Conservation (phyloP, 2,329 filamentous ascomycete species). For the Hypoxylon sp. region DNA sequence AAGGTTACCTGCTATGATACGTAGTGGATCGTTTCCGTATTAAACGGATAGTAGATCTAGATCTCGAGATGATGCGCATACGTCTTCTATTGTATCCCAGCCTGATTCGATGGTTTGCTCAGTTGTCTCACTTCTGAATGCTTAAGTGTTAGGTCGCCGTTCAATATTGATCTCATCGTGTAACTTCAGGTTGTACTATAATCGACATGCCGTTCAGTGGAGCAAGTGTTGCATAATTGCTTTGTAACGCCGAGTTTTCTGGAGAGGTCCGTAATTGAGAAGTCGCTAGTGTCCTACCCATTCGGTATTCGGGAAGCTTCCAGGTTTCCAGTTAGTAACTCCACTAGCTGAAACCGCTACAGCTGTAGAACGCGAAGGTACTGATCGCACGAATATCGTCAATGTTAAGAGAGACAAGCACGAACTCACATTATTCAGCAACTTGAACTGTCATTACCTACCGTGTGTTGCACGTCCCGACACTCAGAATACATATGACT, state of each 20-base stretch:
- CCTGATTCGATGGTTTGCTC: neutral
- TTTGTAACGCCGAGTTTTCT: constrained; percentile 2
- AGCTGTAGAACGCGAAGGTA: neutral
- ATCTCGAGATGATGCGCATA: constrained; percentile 14
- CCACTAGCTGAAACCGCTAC: constrained; percentile 1
- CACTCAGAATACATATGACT: neutral
- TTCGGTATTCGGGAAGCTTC: constrained; percentile 16
- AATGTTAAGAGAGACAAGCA: neutral
- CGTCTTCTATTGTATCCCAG: constrained; percentile 8
- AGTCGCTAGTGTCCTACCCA: constrained; percentile 5
- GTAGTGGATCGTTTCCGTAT: constrained; percentile 29
- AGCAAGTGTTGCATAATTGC: neutral
- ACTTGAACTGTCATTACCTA: neutral
- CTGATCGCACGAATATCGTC: neutral
- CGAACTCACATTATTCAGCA: neutral
- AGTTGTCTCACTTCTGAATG: neutral
- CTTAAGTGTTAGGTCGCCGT: neutral
- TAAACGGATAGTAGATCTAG: constrained; percentile 28
- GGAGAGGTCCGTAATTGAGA: constrained; percentile 6
- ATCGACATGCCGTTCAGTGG: neutral
- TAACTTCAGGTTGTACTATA: neutral
- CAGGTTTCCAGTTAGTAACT: constrained; percentile 5
- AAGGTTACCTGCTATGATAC: constrained; percentile 5
- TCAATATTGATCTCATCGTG: neutral
- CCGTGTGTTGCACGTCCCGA: neutral